Base-by-base conservation (phyloP, 768 basidiomycete species). In the Boletus rubroflammeus region DNA sequence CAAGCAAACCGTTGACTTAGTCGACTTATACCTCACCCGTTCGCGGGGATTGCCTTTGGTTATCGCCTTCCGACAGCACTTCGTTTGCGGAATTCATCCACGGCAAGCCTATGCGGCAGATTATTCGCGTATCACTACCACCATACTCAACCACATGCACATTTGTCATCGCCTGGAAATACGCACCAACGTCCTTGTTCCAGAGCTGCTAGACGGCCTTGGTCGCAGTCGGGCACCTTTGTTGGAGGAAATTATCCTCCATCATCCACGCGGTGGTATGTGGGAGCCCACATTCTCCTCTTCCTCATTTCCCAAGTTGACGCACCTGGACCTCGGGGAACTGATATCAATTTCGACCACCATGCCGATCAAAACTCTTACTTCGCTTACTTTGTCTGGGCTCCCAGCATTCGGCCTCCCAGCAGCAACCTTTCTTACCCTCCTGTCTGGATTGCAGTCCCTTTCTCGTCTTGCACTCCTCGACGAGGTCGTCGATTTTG, bases 401-500 rank as follows among this genome's bases (percentile, higher is more conserved):
- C 35, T 55, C 21, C 65, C 69, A 15, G 57, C 55, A 26, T 54
- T 55, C 19, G 57, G 67, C 19, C 56, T 68, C 40, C 59, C 67
- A 34, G 55, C 58, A 15, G 40, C 53, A 11, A 49, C 47, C 25
- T 68, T 68, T 38, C 50, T 60, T n/a, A 31, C 42, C n/a, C 53
- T 68, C 41, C 47, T 68, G n/a, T 65, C 62, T 29, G 43, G 57
- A 36, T 43, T 70, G 28, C 55, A 41, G 15, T 60, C 44, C 32
- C 66, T 69, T 47, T 63, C 58, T 48, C 54, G 51, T 35, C 65
- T 69, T 45, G 26, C 42, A 15, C 63, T 71, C 32, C 31, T 67
- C 13, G 62, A 67, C 13, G 67, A 68, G 34, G 67, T 45, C 15
- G 65, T 69, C 19, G 56, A 71, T 52, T 68, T 69, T 57, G 62